phyloP scores from a whole-genome alignment of 768 basidiomycete genomes.

The Leucosporidium scottii region DNA sequence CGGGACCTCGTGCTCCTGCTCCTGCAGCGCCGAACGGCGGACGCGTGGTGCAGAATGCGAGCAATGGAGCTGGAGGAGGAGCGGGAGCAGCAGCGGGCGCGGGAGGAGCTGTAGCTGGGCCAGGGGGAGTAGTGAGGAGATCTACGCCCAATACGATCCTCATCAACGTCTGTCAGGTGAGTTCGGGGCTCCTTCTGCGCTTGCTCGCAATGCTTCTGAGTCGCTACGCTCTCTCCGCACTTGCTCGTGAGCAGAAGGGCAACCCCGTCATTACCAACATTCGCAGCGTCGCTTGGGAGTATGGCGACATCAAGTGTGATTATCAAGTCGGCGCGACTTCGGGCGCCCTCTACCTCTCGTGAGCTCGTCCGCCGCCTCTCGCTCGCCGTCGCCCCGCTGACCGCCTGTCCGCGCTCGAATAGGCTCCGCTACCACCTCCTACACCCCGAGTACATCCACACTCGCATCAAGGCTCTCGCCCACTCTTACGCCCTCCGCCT shows the following conservation, averaged over 20 bases:
- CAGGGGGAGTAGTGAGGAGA: constrained; percentile 1
- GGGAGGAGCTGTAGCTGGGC: not conserved
- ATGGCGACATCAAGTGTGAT: constrained; percentile 85
- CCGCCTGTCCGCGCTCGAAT: not conserved
- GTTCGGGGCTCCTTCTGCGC: not conserved
- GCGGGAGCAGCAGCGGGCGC: constrained; percentile 1
- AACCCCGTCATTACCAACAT: constrained; percentile 85
- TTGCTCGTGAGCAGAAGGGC: constrained; percentile 41
- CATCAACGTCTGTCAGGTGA: constrained; percentile 26
- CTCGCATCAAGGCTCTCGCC: constrained; percentile 78
- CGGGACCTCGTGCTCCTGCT: too few relatives aligned
- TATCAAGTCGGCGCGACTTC: constrained; percentile 94
- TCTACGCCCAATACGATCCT: constrained; percentile 24
- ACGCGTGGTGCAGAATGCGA: not conserved
- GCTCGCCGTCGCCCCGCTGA: not conserved
- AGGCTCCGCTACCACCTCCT: constrained; percentile 91
- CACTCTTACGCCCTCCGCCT: constrained; percentile 74
- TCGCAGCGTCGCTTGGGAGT: constrained; percentile 84
- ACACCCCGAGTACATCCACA: constrained; percentile 94
- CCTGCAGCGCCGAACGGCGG: not conserved
- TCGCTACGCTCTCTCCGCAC: not conserved
- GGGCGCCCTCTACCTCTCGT: constrained; percentile 88
- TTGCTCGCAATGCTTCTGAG: too few relatives aligned
- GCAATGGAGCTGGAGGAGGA: not conserved
- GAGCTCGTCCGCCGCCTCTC: not conserved